Conservation (phyloP, 441 rosid species). For the Pelargonium fulgidum region DNA sequence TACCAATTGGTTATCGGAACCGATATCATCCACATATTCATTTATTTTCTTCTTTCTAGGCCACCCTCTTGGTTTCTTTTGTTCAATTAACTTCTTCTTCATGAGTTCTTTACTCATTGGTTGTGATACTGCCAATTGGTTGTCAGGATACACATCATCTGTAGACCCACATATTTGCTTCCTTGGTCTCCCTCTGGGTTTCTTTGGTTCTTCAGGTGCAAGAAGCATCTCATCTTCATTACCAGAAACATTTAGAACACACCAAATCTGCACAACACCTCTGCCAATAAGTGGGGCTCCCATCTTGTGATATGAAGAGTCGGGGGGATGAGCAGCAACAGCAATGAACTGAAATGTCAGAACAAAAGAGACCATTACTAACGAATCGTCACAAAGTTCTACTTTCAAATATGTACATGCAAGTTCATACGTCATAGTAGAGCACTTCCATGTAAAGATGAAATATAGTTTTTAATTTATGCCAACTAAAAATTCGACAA, state of each 20-base stretch:
- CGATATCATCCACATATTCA: background rate
- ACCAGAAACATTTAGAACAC: conserved; percentile 41
- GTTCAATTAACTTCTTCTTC: background rate
- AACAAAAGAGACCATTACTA: background rate
- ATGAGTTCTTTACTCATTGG: background rate
- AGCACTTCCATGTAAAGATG: background rate
- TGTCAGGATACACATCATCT: background rate
- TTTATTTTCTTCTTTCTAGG: background rate
- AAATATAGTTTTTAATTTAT: conserved; percentile 8
- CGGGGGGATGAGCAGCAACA: conserved; percentile 84
- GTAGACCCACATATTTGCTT: background rate
- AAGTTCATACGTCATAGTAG: background rate
- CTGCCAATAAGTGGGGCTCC: conserved; percentile 71
- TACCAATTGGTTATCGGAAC: background rate
- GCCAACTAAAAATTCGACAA: background rate
- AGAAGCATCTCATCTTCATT: conserved; percentile 25
- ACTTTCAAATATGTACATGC: background rate
- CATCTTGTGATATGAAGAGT: conserved; percentile 67
- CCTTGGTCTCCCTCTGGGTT: background rate
- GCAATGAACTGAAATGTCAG: conserved; percentile 62
- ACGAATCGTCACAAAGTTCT: background rate
- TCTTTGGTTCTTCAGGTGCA: background rate
- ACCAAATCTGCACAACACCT: conserved; percentile 90
- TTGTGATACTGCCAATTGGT: background rate
- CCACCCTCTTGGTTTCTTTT: background rate